Evolutionary conservation across 2,329 filamentous ascomycete species (phyloP), one percentile per base, ranked within the genome.

Genomic region (Diplocarpon mali): DNA sequence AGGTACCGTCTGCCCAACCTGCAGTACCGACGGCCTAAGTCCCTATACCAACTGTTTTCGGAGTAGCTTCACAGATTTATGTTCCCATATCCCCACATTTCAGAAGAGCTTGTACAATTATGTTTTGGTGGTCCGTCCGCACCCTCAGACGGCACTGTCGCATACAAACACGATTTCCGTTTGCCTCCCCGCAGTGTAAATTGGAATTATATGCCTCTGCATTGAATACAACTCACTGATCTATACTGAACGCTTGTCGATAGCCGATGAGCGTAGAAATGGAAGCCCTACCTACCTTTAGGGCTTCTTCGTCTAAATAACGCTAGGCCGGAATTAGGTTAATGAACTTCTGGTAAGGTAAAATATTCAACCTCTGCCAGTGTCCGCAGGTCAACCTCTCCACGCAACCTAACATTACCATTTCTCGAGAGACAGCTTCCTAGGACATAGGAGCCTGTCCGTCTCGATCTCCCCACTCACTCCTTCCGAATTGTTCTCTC

Each of bases 381-480:
- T 3, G 30, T 32, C 42, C 36, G 44, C 40, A 29, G n/a, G 7
- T 14, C 34, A 41, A 10, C 9, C 11, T 41, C 28, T 5, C 4
- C n/a, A 35, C 24, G 17, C 20, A 40, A 8, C 14, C 34, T 31
- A 17, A 17, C 50, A 48, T 48, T 46, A 37, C 42, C 53, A 52
- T 42, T 34, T 49, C 49, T 61, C 61, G 60, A 62, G 61, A 62
- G 61, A 63, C 60, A 60, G 59, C 53, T 58, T 62, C 61, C 61
- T 62, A 57, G 49, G 47, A 34, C 29, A 43, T 58, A 61, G 61
- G 61, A 58, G 54, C 53, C 60, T 62, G 59, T 61, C 56, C 51
- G 41, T 61, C 60, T 62, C 59, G 60, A 58, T 55, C 47, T 49
- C 48, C 41, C 38, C 41, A 40, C 31, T 37, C 38, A 39, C 45